These are phyloP conservation scores for Apophysomyces sp. DNA, from an alignment of 371 early-diverging fungal genomes.

Conservation along the genomic window DNA sequence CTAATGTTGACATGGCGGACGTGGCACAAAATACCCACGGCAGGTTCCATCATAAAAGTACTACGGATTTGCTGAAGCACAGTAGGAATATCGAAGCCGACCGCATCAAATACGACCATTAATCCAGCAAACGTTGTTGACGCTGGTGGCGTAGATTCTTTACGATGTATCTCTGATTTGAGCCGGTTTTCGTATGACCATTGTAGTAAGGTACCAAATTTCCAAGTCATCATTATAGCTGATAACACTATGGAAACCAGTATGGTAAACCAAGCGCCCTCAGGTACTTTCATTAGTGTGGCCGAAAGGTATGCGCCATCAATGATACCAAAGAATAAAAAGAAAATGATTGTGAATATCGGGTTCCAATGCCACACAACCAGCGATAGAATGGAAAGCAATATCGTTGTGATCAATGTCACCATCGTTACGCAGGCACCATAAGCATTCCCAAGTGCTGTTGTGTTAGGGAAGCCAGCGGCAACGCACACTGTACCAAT, in stretches of 20 bases:
- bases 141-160: background rate
- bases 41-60: slow-evolving; percentile 20
- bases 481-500: slow-evolving; percentile 39
- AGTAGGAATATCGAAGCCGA: slow-evolving; percentile 24
- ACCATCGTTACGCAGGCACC: slow-evolving; percentile 28
- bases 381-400: slow-evolving; percentile 18
- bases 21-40: slow-evolving; percentile 33
- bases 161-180: background rate
- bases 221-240: slow-evolving; percentile 30
- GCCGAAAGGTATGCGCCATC: slow-evolving; percentile 31
- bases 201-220: slow-evolving; percentile 20
- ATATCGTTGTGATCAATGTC: slow-evolving; percentile 30
- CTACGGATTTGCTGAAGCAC: slow-evolving; percentile 23
- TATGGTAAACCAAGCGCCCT: slow-evolving; percentile 41
- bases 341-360: slow-evolving; percentile 18
- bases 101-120: slow-evolving; percentile 29
- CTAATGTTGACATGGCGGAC: slow-evolving; percentile 23
- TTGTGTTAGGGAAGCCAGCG: slow-evolving; percentile 37
- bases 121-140: slow-evolving; percentile 11
- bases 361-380: slow-evolving; percentile 34
- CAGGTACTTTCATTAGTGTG: slow-evolving; percentile 25
- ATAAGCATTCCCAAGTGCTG: slow-evolving; percentile 32
- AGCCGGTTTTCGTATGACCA: slow-evolving; percentile 15
- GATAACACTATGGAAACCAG: slow-evolving; percentile 14
- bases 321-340: slow-evolving; percentile 26